Base-by-base conservation (phyloP, 2,329 filamentous ascomycete species). In the Dothistroma pini region DNA sequence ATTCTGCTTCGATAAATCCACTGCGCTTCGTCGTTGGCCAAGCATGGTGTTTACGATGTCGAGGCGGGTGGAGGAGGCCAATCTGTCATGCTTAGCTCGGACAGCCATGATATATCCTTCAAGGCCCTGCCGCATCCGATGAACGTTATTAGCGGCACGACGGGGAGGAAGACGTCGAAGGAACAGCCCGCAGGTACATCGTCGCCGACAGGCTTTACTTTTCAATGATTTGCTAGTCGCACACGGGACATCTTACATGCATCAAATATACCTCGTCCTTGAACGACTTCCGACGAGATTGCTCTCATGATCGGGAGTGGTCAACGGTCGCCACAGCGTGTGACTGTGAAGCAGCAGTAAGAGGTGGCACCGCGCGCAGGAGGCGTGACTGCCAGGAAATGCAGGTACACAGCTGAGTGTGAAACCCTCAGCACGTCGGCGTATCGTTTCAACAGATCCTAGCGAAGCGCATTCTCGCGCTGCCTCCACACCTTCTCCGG, bases 21-120 rank as follows among this genome's bases (percentile, higher is more conserved):
- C 22, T 47, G 61, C 51, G 38, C 48, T 51, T n/a, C 48, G 55
- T 44, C 54, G n/a, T 7, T 34, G 53, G 41, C 56, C 56, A 51
- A 47, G 48, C 58, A 68, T 64, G 31, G 56, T 51, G 22, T 59
- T 53, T 16, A 65, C 38, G 21, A 68, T 54, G 59, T 69, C 65
- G 64, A 65, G 61, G 38, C 64, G 62, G 31, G 65, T 63, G 22
- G 56, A 54, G 25, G 55, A 54, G 31, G 56, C 19, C 14, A 58
- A 32, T 31, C 58, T 54, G 52, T 56, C 56, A 48, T 62, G 60
- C 21, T 47, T 31, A 25, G 48, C 48, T 1, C 48, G 48, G 48
- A 51, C 21, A 31, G 59, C 59, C 53, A 57, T 54, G 19, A 44
- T 47, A 38, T 56, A 56, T 32, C 34, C 14, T n/a, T 38, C 52